phyloP scores from a whole-genome alignment of 2,329 filamentous ascomycete genomes.

The Verticillium klebahnii region DNA sequence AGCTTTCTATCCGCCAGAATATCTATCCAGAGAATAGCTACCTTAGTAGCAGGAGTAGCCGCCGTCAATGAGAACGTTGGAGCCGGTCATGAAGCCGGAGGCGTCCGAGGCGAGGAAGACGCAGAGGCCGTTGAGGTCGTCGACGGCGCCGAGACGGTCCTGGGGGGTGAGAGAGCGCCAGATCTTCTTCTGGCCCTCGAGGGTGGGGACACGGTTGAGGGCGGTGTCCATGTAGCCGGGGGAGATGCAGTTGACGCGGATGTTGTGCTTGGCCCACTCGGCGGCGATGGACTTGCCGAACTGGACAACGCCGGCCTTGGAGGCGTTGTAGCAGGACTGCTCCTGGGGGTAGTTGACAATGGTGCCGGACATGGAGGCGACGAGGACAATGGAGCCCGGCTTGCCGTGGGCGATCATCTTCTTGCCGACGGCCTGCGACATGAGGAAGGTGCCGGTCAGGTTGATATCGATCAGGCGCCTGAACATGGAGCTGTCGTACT shows the following conservation, averaged over 20 bases:
- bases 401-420: constrained; percentile 69
- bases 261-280: constrained; percentile 78
- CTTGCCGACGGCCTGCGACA: constrained; percentile 67
- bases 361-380: constrained; percentile 77
- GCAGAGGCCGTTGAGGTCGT: constrained; percentile 73
- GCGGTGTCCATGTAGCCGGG: constrained; percentile 86
- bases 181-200: constrained; percentile 78
- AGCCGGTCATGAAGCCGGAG: constrained; percentile 72
- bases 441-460: constrained; percentile 72
- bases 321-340: constrained; percentile 79
- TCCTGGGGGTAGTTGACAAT: constrained; percentile 85
- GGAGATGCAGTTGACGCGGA: constrained; percentile 80
- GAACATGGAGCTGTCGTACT: constrained; percentile 72
- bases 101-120: constrained; percentile 73
- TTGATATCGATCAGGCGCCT: constrained; percentile 78
- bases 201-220: constrained; percentile 70
- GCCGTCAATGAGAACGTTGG: constrained; percentile 67
- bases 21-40: not conserved
- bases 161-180: constrained; percentile 73
- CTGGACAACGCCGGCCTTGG: constrained; percentile 75
- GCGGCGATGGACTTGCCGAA: constrained; percentile 76
- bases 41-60: constrained; percentile 60
- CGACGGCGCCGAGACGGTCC: constrained; percentile 65
- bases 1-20: not conserved
- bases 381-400: constrained; percentile 69